Base-by-base conservation (phyloP, 1,284 basidiomycete genomes). In the Ustilago vetiveriae region DNA sequence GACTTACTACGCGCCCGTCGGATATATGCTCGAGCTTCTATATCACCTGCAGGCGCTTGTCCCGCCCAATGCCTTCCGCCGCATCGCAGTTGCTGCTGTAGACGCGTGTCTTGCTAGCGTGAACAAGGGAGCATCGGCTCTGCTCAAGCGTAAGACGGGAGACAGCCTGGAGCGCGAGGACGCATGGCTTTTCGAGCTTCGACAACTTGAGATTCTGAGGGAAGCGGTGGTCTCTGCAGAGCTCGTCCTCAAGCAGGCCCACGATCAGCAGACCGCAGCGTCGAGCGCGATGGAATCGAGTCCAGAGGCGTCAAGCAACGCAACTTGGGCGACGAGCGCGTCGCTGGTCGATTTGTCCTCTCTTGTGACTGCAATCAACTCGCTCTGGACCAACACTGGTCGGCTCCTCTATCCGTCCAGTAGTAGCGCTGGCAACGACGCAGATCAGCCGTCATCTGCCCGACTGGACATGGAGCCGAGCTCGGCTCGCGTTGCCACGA, bases 341-440 rank as follows among this genome's bases (percentile, higher is more conserved):
- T 46, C 59, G 10, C 23, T 71, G 0, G 57, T 72, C 19, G 58
- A 65, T n/a, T 48, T 69, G 0, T 57, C 59, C 3, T 57, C 58
- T 19, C 53, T 72, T 2, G 60, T 68, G 27, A 42, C 44, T 1
- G 70, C 70, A 6, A 63, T 72, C 55, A 72, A 72, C 23, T 64
- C 65, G 45, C 46, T 72, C 22, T 72, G 70, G 70, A 57, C 55
- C 29, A 64, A 54, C 35, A 72, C 70, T 1, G 66, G 65, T 6
- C 33, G 65, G 3, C 17, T 72, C 11, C 47, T 72, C 37, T 64
- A 60, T 21, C 65, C 70, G 1, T 51, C 67, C 19, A 21, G 54
- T 6, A 27, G 26, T 10, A 10, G 43, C 17, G 27, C 48, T 11
- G 30, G 16, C 23, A 23, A 40, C 14, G 38, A 55, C 3, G 27